Evolutionary conservation across 2,329 filamentous ascomycete genomes (phyloP).

Genomic region (Pseudogymnoascus sp.): DNA sequence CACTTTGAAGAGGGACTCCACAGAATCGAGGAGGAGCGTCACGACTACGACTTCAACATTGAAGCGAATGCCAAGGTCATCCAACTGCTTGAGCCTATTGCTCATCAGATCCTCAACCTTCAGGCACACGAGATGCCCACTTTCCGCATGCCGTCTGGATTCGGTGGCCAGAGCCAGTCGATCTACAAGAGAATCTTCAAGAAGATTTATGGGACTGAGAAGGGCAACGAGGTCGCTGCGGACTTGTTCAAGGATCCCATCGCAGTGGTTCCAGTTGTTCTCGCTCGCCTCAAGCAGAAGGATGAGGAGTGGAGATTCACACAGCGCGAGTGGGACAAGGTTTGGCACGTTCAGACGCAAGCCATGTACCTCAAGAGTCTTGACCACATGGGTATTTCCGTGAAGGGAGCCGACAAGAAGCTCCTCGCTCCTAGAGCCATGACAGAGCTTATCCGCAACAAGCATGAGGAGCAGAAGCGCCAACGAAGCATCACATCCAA

Average conservation of each 20-base stretch:
- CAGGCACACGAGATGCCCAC: constrained; percentile 59
- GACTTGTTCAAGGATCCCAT: constrained; percentile 80
- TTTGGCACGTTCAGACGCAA: constrained; percentile 94
- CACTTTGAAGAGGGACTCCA: constrained; percentile 89
- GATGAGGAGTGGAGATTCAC: constrained; percentile 97
- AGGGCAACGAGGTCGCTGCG: constrained; percentile 74
- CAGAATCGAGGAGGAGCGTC: constrained; percentile 92
- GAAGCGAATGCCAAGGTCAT: constrained; percentile 93
- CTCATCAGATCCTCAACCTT: constrained; percentile 80
- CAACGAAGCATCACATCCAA: constrained; percentile 54
- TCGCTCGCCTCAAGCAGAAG: constrained; percentile 88
- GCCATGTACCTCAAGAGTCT: constrained; percentile 93
- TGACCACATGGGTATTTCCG: constrained; percentile 89
- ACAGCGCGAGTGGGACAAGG: constrained; percentile 93
- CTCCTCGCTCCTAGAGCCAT: constrained; percentile 85
- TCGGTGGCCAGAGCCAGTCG: constrained; percentile 88
- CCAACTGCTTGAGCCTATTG: constrained; percentile 88
- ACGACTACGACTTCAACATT: constrained; percentile 98
- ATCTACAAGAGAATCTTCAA: constrained; percentile 97
- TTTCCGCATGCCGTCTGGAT: constrained; percentile 72
- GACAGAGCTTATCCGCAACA: constrained; percentile 82
- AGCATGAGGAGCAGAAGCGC: constrained; percentile 82
- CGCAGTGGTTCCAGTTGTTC: constrained; percentile 77
- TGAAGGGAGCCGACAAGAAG: constrained; percentile 84
- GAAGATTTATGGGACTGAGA: constrained; percentile 87